A percentile compares a stretch with the other conserved stretches of the same genome.
These are phyloP conservation scores for Botrytis sinoallii DNA, from an alignment of 2,329 filamentous ascomycete genomes.

Conservation along the genomic window DNA sequence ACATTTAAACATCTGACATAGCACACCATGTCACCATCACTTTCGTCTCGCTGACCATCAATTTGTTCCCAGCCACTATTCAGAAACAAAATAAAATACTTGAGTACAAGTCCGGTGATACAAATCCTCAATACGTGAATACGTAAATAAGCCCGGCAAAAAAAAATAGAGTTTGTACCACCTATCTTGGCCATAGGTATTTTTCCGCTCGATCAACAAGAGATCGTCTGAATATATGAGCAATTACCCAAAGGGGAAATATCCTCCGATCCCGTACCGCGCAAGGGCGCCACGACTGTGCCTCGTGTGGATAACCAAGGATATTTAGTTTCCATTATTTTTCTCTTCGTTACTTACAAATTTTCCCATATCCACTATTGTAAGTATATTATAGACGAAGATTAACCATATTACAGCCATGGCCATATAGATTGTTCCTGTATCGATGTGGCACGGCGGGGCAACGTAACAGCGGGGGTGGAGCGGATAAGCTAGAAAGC, in stretches of 20 bases:
- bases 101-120: slow-evolving; percentile 3
- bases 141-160: neutral
- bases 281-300: slow-evolving; percentile 3
- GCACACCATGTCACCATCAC: neutral
- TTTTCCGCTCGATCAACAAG: neutral
- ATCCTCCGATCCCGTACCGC: neutral
- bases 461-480: slow-evolving; percentile 10
- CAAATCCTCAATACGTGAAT: neutral
- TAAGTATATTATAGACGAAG: neutral
- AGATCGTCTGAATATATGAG: neutral
- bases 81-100: slow-evolving; percentile 1
- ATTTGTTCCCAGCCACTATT: neutral
- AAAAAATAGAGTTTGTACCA: neutral
- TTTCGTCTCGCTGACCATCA: neutral
- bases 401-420: neutral
- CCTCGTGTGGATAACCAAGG: neutral
- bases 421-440: slow-evolving; percentile 1
- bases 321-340: neutral
- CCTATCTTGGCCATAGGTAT: neutral
- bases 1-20: neutral
- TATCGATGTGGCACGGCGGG: neutral
- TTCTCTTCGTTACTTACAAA: neutral
- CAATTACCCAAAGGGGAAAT: neutral
- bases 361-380: neutral
- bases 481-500: neutral